Conservation (phyloP, 2,329 filamentous ascomycete genomes). For the Coniochaeta sp. region DNA sequence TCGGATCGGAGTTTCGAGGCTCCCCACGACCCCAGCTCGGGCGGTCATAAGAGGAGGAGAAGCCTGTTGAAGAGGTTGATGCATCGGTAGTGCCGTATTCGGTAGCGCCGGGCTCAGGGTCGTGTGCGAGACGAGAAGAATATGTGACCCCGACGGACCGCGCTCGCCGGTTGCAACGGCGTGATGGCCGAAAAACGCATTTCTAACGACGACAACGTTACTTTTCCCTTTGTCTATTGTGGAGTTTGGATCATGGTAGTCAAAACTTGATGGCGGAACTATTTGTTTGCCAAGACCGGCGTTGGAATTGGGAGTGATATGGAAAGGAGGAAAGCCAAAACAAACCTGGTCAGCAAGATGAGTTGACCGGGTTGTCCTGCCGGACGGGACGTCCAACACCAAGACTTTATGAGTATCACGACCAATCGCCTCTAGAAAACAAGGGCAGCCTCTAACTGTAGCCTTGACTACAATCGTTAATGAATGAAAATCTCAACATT, state of each 20-base stretch:
- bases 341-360: neutral
- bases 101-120: neutral
- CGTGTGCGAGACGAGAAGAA: neutral
- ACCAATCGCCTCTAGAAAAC: neutral
- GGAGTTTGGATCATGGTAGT: neutral
- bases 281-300: neutral
- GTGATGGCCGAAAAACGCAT: neutral
- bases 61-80: slow-evolving; percentile 8
- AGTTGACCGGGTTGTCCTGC: neutral
- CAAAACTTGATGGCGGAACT: too few relatives aligned
- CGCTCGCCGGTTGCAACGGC: neutral
- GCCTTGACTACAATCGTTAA: neutral
- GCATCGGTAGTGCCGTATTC: slow-evolving; percentile 6
- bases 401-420: neutral
- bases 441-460: neutral
- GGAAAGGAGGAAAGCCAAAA: neutral
- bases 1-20: neutral
- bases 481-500: neutral
- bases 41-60: slow-evolving; percentile 6
- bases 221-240: neutral
- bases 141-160: neutral
- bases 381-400: neutral
- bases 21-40: neutral
- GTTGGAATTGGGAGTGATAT: neutral
- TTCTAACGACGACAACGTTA: neutral